phyloP scores from a whole-genome alignment of 495 filamentous ascomycete species.

The Penicillium silybi region DNA sequence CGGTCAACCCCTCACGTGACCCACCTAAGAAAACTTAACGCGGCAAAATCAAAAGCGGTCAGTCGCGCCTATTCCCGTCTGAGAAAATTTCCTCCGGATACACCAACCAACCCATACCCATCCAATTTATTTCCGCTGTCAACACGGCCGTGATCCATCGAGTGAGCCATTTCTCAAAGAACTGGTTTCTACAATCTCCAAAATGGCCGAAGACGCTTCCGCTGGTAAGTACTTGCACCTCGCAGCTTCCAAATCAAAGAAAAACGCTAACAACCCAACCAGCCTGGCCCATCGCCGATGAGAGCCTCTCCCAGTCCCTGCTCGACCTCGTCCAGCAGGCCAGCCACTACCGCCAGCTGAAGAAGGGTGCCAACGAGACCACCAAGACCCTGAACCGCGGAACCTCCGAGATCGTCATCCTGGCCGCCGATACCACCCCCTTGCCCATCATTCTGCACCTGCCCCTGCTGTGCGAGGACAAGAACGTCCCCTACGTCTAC shows the following conservation, averaged over 20 bases:
- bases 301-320: slow-evolving; percentile 70
- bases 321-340: slow-evolving; percentile 88
- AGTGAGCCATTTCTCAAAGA: slow-evolving; percentile 37
- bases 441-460: slow-evolving; percentile 88
- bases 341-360: slow-evolving; percentile 67
- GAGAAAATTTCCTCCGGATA: slow-evolving; percentile 13
- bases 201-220: slow-evolving; percentile 39
- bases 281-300: slow-evolving; percentile 92
- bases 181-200: slow-evolving; percentile 19
- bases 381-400: slow-evolving; percentile 90
- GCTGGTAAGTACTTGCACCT: slow-evolving; percentile 26
- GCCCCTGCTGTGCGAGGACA: slow-evolving; percentile 82
- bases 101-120: slow-evolving; percentile 8
- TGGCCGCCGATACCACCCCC: slow-evolving; percentile 82
- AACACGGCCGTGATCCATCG: slow-evolving; percentile 43
- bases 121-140: slow-evolving; percentile 10
- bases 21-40: background rate
- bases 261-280: slow-evolving; percentile 14
- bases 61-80: background rate
- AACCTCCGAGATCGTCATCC: slow-evolving; percentile 79
- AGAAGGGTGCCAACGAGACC: slow-evolving; percentile 62
- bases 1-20: background rate
- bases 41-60: background rate
- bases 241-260: background rate
- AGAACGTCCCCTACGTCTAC: slow-evolving; percentile 68